Conservation (phyloP, 2,329 filamentous ascomycete species). For the Aspergillus niger region DNA sequence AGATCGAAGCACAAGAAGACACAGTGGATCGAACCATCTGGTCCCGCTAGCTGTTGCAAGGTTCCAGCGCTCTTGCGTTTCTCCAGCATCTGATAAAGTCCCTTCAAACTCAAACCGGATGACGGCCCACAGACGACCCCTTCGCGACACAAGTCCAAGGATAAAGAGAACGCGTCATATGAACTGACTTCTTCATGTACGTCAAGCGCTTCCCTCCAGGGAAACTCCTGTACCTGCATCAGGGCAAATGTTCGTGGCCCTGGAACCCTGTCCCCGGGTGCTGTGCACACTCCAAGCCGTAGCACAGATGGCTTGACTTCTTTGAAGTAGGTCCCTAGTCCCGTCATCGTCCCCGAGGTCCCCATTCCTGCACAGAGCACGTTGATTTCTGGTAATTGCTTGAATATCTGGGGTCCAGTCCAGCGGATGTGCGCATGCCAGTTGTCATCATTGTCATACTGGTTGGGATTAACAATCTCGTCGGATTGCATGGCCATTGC, state of each 20-base stretch:
- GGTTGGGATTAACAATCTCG: conserved; percentile 55
- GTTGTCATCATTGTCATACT: conserved; percentile 57
- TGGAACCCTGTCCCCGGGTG: conserved; percentile 59
- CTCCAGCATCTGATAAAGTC: conserved; percentile 54
- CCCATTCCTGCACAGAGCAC: conserved; percentile 61
- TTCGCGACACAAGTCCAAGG: conserved; percentile 57
- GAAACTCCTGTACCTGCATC: conserved; percentile 56
- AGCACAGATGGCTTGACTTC: conserved; percentile 45
- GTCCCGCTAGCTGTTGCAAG: conserved; percentile 48
- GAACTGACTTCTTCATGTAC: conserved; percentile 60
- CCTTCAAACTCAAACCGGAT: conserved; percentile 60
- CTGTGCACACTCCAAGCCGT: conserved; percentile 56
- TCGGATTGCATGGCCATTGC: conserved; percentile 47
- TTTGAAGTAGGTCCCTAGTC: conserved; percentile 55
- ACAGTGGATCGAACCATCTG: conserved; percentile 52
- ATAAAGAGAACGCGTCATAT: conserved; percentile 55
- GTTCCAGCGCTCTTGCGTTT: conserved; percentile 51
- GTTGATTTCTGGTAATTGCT: conserved; percentile 59
- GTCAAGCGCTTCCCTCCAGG: conserved; percentile 60
- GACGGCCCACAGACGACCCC: conserved; percentile 64
- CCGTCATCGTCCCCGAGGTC: conserved; percentile 56
- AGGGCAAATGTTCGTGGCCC: conserved; percentile 59
- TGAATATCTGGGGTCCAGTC: conserved; percentile 62
- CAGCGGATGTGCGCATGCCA: conserved; percentile 55
- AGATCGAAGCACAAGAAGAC: conserved; percentile 66